Percentiles rank a stretch among this genome's conserved stretches.
Conservation (phyloP, 306 rosid species). For the Quercus engelmannii region DNA sequence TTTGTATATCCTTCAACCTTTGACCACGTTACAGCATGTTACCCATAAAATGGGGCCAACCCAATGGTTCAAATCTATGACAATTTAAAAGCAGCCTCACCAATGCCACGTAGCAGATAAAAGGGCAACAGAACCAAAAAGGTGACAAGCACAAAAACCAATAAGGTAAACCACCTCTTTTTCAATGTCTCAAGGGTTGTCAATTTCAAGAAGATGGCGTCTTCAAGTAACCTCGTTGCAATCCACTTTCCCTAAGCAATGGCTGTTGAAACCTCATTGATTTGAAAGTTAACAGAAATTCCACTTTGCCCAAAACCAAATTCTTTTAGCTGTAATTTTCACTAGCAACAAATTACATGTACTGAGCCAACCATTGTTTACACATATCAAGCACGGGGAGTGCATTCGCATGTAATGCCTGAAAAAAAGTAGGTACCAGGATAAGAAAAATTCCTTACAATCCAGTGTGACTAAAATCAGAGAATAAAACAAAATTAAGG, state of each 20-base stretch:
- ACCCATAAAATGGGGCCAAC: not conserved
- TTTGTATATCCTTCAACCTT: constrained; percentile 9
- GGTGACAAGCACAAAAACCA: constrained; percentile 11
- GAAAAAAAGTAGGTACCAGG: constrained; percentile 33
- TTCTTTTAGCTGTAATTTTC: not conserved
- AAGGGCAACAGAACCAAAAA: constrained; percentile 18
- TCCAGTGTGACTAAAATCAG: not conserved
- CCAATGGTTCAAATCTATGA: not conserved
- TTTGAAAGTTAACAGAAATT: constrained; percentile 2
- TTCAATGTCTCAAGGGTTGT: not conserved
- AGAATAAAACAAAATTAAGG: not conserved
- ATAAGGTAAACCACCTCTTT: not conserved
- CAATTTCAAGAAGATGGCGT: not conserved
- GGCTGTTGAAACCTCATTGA: constrained; percentile 9
- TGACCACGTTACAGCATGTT: constrained; percentile 8
- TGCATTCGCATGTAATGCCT: constrained; percentile 96
- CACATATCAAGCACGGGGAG: constrained; percentile 99
- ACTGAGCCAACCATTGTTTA: constrained; percentile 98
- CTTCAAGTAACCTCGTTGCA: not conserved
- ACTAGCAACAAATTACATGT: constrained; percentile 54
- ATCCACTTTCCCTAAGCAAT: not conserved
- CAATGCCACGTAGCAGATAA: constrained; percentile 22
- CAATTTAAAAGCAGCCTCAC: not conserved
- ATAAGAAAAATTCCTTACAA: constrained; percentile 13
- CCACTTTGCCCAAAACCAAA: constrained; percentile 18